phyloP scores from a whole-genome alignment of 2,329 filamentous ascomycete genomes.

The Davidsoniella eucalypti region DNA sequence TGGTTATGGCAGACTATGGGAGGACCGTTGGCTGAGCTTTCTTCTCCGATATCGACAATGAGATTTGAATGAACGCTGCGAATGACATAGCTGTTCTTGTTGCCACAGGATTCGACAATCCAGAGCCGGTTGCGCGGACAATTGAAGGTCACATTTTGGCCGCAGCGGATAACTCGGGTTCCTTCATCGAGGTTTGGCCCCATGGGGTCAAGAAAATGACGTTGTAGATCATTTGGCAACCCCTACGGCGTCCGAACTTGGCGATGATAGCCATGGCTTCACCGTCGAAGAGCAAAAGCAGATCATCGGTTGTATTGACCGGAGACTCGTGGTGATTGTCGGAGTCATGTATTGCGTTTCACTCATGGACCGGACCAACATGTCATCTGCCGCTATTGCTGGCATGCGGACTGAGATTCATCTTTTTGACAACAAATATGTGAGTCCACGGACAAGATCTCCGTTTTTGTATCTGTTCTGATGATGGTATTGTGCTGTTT shows the following conservation, averaged over 20 bases:
- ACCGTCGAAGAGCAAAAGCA: conserved; percentile 44
- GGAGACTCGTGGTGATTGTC: conserved; percentile 42
- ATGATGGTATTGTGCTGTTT: no score
- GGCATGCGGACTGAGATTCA: conserved; percentile 36
- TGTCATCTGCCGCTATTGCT: conserved; percentile 57
- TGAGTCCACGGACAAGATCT: conserved; percentile 17
- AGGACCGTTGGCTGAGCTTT: no score
- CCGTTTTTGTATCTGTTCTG: no score
- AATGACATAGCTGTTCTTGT: no score
- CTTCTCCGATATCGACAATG: no score
- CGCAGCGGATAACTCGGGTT: no score
- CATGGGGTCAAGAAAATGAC: conserved; percentile 5
- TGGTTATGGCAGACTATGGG: no score
- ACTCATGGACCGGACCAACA: conserved; percentile 65
- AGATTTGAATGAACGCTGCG: no score
- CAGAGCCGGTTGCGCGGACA: no score
- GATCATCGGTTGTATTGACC: conserved; percentile 55
- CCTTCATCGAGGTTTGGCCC: no score
- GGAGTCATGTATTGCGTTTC: conserved; percentile 57
- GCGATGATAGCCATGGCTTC: conserved; percentile 27
- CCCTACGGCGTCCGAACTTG: conserved; percentile 5
- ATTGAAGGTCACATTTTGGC: no score
- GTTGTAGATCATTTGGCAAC: conserved; percentile 13
- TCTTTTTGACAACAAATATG: conserved; percentile 30
- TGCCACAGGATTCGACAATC: no score